Conservation (phyloP, 2,329 filamentous ascomycete species). For the Mariannaea sp. region DNA sequence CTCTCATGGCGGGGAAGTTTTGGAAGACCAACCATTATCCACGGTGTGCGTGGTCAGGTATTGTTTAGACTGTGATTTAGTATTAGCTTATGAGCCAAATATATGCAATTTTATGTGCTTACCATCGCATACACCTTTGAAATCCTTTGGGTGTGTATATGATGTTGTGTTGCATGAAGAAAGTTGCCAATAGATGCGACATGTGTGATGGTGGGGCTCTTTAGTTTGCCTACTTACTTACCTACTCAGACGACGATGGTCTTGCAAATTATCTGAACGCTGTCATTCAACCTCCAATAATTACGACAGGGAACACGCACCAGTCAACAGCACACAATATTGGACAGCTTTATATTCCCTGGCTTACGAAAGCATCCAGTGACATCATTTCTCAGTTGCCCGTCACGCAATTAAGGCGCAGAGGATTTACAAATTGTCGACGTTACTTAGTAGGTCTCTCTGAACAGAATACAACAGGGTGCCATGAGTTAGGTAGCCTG, state of each 20-base stretch:
- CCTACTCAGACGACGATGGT: too few relatives aligned
- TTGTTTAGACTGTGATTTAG: conserved; percentile 80
- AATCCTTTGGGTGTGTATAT: conserved; percentile 21
- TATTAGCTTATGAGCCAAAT: conserved; percentile 6
- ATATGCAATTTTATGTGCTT: conserved; percentile 9
- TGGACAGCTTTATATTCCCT: too few relatives aligned
- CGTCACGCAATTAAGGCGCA: too few relatives aligned
- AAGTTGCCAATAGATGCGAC: conserved; percentile 21
- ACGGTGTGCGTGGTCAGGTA: conserved; percentile 92
- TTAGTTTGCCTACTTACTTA: too few relatives aligned
- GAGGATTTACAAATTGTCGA: too few relatives aligned
- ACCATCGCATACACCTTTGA: conserved; percentile 34
- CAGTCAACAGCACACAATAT: too few relatives aligned
- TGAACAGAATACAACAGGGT: too few relatives aligned
- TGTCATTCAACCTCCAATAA: too few relatives aligned
- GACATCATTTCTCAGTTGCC: too few relatives aligned
- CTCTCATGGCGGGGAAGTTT: conserved; percentile 36
- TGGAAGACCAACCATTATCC: conserved; percentile 69
- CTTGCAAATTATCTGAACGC: too few relatives aligned
- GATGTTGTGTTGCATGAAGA: conserved; percentile 36
- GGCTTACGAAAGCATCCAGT: too few relatives aligned
- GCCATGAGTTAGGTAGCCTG: background rate
- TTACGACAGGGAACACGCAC: background rate
- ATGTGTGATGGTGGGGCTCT: conserved; percentile 16
- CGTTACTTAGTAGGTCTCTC: too few relatives aligned